phyloP scores from a whole-genome alignment of 495 filamentous ascomycete genomes.

The Hyphodiscus hymeniophilus region DNA sequence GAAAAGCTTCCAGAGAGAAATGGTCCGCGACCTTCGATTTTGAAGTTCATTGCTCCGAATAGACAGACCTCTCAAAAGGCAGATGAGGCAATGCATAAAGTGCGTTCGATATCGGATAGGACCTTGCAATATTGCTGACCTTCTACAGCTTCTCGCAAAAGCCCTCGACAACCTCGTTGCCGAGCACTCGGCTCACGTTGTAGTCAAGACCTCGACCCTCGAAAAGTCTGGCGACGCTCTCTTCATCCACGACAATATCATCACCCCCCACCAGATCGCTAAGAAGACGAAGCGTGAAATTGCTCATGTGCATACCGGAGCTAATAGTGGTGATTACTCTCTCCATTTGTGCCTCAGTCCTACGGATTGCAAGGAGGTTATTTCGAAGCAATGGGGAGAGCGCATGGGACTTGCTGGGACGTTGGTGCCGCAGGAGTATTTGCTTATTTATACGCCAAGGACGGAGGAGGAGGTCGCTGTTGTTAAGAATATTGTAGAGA shows the following conservation, averaged over 20 bases:
- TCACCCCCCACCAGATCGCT: conserved; percentile 12
- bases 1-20: conserved; percentile 10
- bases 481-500: conserved; percentile 15
- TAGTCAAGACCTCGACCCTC: conserved; percentile 12
- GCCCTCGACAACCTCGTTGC: conserved; percentile 11
- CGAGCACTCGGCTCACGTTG: conserved; percentile 6
- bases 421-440: conserved; percentile 15
- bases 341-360: conserved; percentile 15
- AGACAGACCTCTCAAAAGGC: conserved; percentile 12
- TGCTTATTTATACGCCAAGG: conserved; percentile 19
- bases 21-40: conserved; percentile 8
- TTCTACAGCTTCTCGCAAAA: conserved; percentile 6
- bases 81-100: conserved; percentile 14
- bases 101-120: neutral
- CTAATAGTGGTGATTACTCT: conserved; percentile 6
- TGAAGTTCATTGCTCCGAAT: conserved; percentile 15
- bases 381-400: conserved; percentile 17
- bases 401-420: conserved; percentile 13
- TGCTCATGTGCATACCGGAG: conserved; percentile 13
- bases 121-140: neutral
- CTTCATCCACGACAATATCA: conserved; percentile 8
- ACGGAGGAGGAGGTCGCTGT: conserved; percentile 14
- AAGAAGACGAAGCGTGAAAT: conserved; percentile 13
- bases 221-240: conserved; percentile 17
- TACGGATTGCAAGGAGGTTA: conserved; percentile 17